phyloP scores from a whole-genome alignment of 2,329 filamentous ascomycete species.

The Neospermospora avenae region DNA sequence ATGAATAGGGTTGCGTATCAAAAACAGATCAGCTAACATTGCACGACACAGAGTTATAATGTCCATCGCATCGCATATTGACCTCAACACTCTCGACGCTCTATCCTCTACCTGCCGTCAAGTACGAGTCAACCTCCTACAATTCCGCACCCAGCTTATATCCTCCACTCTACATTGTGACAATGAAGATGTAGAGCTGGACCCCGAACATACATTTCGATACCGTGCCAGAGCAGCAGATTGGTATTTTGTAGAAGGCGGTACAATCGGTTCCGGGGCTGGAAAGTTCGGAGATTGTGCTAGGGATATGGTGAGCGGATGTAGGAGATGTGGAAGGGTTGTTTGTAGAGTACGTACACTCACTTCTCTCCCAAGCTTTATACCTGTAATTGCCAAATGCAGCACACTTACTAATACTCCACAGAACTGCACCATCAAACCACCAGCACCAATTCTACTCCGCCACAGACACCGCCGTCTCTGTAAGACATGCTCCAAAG shows the following conservation, averaged over 20 bases:
- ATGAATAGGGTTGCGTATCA: background rate
- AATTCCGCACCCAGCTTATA: constrained; percentile 72
- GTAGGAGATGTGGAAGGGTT: constrained; percentile 70
- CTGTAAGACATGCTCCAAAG: constrained; percentile 70
- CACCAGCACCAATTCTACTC: constrained; percentile 64
- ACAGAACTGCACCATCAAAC: constrained; percentile 88
- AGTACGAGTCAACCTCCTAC: constrained; percentile 72
- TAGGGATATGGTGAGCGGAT: constrained; percentile 80
- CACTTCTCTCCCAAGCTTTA: background rate
- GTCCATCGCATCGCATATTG: constrained; percentile 71
- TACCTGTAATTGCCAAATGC: background rate
- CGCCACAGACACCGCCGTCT: constrained; percentile 77
- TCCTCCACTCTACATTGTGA: constrained; percentile 74
- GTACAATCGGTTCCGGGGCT: constrained; percentile 47
- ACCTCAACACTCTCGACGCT: constrained; percentile 82
- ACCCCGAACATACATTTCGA: constrained; percentile 54
- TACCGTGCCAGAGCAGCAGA: constrained; percentile 56
- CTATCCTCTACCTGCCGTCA: constrained; percentile 80
- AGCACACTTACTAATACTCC: background rate
- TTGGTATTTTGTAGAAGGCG: constrained; percentile 58
- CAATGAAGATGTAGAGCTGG: constrained; percentile 60
- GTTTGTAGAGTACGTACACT: constrained; percentile 74
- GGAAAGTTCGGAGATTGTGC: constrained; percentile 78
- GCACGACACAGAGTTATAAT: constrained; percentile 62
- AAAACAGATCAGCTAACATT: constrained; percentile 1